These are phyloP conservation scores for Eremothecium sinecaudum DNA, from an alignment of 1,139 yeast genomes.

Conservation along the genomic window DNA sequence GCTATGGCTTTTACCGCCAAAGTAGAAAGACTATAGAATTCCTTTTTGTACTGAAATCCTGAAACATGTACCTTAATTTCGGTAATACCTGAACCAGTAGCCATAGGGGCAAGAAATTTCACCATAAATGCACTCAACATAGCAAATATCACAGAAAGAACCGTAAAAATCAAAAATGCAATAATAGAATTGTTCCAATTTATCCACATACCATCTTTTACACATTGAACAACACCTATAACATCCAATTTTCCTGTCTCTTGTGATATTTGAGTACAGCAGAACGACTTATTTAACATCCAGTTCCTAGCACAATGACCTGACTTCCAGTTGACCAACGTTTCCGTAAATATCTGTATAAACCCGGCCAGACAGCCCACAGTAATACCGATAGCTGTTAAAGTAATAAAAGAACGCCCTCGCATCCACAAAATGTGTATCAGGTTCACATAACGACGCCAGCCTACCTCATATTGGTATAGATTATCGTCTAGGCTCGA, in stretches of 20 bases:
- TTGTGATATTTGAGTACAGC: conserved; percentile 56
- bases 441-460: conserved; percentile 9
- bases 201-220: conserved; percentile 40
- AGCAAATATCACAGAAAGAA: conserved; percentile 54
- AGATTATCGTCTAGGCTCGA: conserved; percentile 8
- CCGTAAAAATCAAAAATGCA: conserved; percentile 52
- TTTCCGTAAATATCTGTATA: conserved; percentile 73
- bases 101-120: conserved; percentile 67
- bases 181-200: conserved; percentile 42
- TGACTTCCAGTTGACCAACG: conserved; percentile 66
- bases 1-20: conserved; percentile 68
- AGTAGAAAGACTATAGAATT: conserved; percentile 69
- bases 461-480: conserved; percentile 9
- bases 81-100: conserved; percentile 95
- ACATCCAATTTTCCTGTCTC: conserved; percentile 30
- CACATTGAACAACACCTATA: conserved; percentile 36
- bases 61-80: conserved; percentile 93
- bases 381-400: conserved; percentile 62
- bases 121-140: conserved; percentile 60
- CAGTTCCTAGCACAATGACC: conserved; percentile 71
- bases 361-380: conserved; percentile 80
- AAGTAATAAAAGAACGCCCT: conserved; percentile 60
- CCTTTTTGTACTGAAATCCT: conserved; percentile 68
- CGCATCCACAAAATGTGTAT: conserved; percentile 37
- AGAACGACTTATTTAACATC: conserved; percentile 64